These are phyloP conservation scores for Candida insectalens DNA, from an alignment of 805 yeast genomes.

Conservation along the genomic window DNA sequence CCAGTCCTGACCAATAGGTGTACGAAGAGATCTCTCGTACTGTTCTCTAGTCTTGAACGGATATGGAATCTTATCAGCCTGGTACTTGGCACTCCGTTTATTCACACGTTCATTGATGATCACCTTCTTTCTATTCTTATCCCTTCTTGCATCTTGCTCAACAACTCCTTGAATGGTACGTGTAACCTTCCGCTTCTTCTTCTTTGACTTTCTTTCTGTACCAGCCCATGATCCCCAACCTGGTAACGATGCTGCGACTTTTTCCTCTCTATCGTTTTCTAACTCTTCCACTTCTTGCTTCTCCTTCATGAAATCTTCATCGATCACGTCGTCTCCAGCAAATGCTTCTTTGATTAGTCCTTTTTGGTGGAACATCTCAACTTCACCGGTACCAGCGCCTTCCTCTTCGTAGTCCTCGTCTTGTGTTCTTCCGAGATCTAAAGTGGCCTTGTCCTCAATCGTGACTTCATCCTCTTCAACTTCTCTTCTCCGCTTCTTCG, in stretches of 20 bases:
- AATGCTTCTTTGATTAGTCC: conserved; percentile 85
- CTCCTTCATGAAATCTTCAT: conserved; percentile 63
- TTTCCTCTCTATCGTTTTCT: conserved; percentile 74
- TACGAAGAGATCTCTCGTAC: conserved; percentile 84
- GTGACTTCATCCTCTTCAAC: conserved; percentile 28
- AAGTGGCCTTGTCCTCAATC: conserved; percentile 43
- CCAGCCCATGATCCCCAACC: conserved; percentile 99
- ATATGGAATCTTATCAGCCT: conserved; percentile 85
- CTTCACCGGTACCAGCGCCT: conserved; percentile 35
- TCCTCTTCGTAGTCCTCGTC: conserved; percentile 32
- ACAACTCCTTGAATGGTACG: conserved; percentile 73
- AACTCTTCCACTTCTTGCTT: conserved; percentile 56
- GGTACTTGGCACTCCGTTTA: conserved; percentile 79
- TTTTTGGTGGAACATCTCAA: conserved; percentile 61
- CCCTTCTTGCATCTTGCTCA: conserved; percentile 62
- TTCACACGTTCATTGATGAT: conserved; percentile 82
- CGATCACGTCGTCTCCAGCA: conserved; percentile 92
- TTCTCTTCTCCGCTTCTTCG: conserved; percentile 18
- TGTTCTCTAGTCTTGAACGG: conserved; percentile 91
- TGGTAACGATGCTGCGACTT: conserved; percentile 79
- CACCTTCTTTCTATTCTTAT: conserved; percentile 67
- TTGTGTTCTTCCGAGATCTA: conserved; percentile 19
- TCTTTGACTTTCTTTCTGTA: conserved; percentile 25
- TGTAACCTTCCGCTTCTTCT: conserved; percentile 51
- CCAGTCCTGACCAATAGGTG: conserved; percentile 99